Conservation (phyloP, 148 eudicot species). For the Talinum fruticosum region DNA sequence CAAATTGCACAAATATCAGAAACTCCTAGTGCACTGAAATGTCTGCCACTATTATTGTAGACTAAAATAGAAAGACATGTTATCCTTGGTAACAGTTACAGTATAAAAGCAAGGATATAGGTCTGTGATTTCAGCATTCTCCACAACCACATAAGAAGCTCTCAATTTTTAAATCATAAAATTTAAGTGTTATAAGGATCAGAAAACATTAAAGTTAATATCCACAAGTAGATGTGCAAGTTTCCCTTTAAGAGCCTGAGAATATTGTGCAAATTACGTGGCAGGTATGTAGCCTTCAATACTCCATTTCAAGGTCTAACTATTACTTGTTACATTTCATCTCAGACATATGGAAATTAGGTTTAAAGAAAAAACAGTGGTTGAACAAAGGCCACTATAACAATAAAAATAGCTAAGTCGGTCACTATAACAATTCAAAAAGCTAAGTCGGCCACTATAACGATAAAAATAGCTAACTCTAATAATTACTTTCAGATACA, state of each 20-base stretch:
- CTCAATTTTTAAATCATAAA: too few relatives aligned
- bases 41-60: too few relatives aligned
- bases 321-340: not conserved
- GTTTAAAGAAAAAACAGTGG: not conserved
- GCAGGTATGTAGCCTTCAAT: not conserved
- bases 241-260: not conserved
- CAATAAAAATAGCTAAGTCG: not conserved
- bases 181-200: too few relatives aligned
- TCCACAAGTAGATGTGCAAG: not conserved
- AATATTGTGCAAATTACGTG: not conserved
- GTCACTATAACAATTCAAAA: not conserved
- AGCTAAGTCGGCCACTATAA: not conserved
- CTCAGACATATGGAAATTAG: not conserved
- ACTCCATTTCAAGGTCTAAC: not conserved
- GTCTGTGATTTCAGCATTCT: too few relatives aligned
- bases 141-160: too few relatives aligned
- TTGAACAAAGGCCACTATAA: not conserved
- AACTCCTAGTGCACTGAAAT: not conserved
- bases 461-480: not conserved
- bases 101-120: too few relatives aligned
- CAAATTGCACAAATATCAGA: not conserved
- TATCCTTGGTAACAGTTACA: too few relatives aligned
- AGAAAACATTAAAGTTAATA: not conserved
- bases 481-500: not conserved
- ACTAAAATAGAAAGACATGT: too few relatives aligned